phyloP scores from a whole-genome alignment of 192 early-diverging fungal genomes.

The Obelidium mucronatum region DNA sequence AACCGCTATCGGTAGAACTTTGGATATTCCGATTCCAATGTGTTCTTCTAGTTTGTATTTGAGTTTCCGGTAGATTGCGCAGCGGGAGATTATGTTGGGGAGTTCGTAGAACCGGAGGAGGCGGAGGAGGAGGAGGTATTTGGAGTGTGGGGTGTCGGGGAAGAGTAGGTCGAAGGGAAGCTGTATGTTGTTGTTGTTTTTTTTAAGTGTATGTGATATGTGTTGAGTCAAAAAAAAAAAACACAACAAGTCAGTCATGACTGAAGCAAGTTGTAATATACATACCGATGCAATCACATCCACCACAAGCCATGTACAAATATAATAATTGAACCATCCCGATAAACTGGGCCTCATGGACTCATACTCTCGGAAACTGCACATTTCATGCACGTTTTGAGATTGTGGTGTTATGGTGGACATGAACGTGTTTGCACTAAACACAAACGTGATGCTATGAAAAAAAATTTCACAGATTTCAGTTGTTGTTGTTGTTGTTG shows the following conservation, averaged over 20 bases:
- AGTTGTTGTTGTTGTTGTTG: neutral
- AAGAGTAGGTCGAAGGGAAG: conserved; percentile 47
- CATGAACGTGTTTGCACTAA: neutral
- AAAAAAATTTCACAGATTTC: too few relatives aligned
- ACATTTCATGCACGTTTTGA: neutral
- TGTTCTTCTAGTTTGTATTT: conserved; percentile 14
- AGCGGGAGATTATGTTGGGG: conserved; percentile 27
- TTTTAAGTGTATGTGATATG: neutral
- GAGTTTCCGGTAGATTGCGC: conserved; percentile 33
- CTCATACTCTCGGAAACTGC: conserved; percentile 19
- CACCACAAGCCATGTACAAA: neutral
- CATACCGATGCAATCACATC: neutral
- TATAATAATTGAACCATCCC: neutral
- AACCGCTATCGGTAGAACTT: conserved; percentile 30
- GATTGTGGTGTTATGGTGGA: conserved; percentile 7
- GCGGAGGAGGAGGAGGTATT: conserved; percentile 35
- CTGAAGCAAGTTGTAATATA: too few relatives aligned
- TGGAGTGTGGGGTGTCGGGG: conserved; percentile 10
- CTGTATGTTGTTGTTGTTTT: neutral
- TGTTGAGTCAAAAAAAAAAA: neutral
- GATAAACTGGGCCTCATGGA: neutral
- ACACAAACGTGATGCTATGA: conserved; percentile 9
- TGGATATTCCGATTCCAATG: conserved; percentile 38
- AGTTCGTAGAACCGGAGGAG: conserved; percentile 36
- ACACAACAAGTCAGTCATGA: too few relatives aligned